phyloP scores from a whole-genome alignment of 371 early-diverging fungal genomes.

The Lichtheimia hyalospora region DNA sequence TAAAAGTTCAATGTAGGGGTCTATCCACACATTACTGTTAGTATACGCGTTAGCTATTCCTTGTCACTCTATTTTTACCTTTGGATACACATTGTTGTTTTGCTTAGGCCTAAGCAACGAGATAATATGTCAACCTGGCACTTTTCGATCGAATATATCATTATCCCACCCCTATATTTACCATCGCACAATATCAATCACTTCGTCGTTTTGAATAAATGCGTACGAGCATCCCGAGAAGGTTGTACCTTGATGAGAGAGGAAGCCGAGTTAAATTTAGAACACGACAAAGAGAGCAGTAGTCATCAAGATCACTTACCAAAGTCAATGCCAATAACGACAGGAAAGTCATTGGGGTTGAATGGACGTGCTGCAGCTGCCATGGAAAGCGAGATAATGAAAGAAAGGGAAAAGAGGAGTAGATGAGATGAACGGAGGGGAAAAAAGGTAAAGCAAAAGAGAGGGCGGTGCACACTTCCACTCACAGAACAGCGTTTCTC shows the following conservation, averaged over 20 bases:
- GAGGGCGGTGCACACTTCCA: not conserved
- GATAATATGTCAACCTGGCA: not conserved
- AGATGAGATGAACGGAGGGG: not conserved
- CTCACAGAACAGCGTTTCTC: too few species aligned
- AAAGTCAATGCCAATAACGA: slow-evolving; percentile 50
- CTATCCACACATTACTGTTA: slow-evolving; percentile 11
- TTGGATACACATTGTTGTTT: slow-evolving; percentile 57
- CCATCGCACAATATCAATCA: slow-evolving; percentile 61
- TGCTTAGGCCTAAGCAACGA: slow-evolving; percentile 54
- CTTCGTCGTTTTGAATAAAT: slow-evolving; percentile 57
- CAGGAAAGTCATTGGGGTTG: slow-evolving; percentile 41
- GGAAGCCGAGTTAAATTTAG: not conserved
- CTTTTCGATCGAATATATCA: not conserved
- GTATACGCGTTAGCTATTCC: not conserved
- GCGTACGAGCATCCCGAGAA: slow-evolving; percentile 51
- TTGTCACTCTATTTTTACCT: slow-evolving; percentile 33
- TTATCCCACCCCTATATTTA: slow-evolving; percentile 14
- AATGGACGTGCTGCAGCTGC: slow-evolving; percentile 34
- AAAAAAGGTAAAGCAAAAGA: not conserved
- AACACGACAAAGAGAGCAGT: not conserved
- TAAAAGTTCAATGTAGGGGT: slow-evolving; percentile 53
- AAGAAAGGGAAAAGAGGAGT: not conserved
- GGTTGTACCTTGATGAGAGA: slow-evolving; percentile 37
- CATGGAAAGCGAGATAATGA: not conserved
- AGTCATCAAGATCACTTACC: slow-evolving; percentile 21